Base-by-base conservation (phyloP, 192 early-diverging fungal genomes). In the Coemansia aciculifera region DNA sequence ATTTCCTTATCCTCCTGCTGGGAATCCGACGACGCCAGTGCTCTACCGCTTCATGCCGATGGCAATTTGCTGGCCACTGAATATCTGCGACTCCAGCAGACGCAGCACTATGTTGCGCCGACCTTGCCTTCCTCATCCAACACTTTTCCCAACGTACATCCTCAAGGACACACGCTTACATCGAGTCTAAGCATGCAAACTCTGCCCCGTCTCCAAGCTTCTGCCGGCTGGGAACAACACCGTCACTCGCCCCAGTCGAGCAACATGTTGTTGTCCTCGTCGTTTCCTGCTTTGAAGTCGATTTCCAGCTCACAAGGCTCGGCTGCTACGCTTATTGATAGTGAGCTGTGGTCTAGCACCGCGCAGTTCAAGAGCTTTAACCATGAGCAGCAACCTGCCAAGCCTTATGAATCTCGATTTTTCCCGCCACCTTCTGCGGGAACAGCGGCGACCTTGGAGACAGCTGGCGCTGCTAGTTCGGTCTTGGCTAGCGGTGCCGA, bases 101-200 rank as follows among this genome's bases (percentile, higher is more conserved):
- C 63, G 27, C 74, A 77, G 49, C 62, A 64, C 5, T 44, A 66
- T 37, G 49, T 52, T 38, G 60, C 71, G 36, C 46, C 78, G 3
- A 21, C 48, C 52, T 2, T 56, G 29, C 12, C 52, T 5, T 12
- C 27, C 4, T 56, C 12, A 29, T 56, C 52, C 27, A 29, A 56
- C 24, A 5, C 10, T 15, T 11, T 19, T 31, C 17, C 19, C 3
- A 56, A 8, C 27, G 27, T 17, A 5, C 52, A 56, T 12, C 24
- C 5, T 17, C 78, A 73, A 60, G 29, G 68, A 9, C 62, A 63
- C 10, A 56, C 64, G 46, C 71, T 81, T 23, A 76, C 68, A 19
- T 81, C 79, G 11, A 81, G 79, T n/a, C 54, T 73, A 29, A 81
- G 79, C 67, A 81, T 81, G 79, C 79, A 81, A 37, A 67, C 70